Conservation (phyloP, 139 green algal genomes). For the Picochlorum sp. region DNA sequence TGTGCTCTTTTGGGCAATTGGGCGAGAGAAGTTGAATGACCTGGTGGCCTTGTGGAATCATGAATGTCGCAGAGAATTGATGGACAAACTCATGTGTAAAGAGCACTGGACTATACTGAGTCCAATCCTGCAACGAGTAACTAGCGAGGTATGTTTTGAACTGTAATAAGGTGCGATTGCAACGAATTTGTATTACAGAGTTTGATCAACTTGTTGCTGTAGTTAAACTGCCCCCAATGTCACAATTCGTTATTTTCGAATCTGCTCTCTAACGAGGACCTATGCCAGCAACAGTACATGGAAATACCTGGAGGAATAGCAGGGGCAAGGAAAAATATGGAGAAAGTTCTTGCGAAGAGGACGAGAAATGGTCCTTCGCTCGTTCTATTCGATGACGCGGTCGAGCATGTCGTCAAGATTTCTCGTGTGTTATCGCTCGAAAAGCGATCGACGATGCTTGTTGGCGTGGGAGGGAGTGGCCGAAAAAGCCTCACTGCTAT, state of each 20-base stretch:
- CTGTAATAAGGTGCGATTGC: too few species aligned
- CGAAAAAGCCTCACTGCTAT: conserved; percentile 77
- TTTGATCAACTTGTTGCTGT: conserved; percentile 23
- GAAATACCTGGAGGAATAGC: neutral
- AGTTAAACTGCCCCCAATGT: conserved; percentile 68
- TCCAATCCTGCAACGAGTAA: too few species aligned
- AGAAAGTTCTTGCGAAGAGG: neutral
- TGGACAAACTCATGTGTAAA: neutral
- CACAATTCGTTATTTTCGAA: too few species aligned
- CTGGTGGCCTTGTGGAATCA: neutral
- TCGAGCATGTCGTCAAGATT: conserved; percentile 84
- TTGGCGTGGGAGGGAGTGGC: conserved; percentile 86
- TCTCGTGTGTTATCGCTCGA: conserved; percentile 76
- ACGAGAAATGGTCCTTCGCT: neutral
- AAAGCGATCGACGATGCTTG: conserved; percentile 77
- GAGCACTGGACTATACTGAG: too few species aligned
- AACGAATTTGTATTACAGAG: too few species aligned
- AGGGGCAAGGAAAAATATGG: neutral
- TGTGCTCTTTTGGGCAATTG: too few species aligned
- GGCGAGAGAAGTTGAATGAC: too few species aligned
- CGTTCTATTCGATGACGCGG: conserved; percentile 89
- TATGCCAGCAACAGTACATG: too few species aligned
- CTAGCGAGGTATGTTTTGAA: conserved; percentile 35
- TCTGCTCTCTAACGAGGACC: too few species aligned
- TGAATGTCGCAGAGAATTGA: neutral